Evolutionary conservation across 768 basidiomycete genomes (phyloP).

Genomic region (Cyathus striatus): DNA sequence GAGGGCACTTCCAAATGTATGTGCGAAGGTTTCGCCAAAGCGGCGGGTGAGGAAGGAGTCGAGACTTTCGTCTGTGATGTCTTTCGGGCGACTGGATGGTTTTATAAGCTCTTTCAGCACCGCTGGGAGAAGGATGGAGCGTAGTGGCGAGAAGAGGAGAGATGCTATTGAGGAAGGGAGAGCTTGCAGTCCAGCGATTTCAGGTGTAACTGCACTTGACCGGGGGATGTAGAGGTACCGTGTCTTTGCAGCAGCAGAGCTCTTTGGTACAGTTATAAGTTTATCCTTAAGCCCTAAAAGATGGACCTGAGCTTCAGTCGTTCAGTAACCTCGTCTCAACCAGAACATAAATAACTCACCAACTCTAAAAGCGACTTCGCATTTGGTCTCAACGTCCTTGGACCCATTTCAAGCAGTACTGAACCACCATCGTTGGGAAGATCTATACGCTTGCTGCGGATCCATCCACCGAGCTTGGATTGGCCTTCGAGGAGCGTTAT

Average conservation of each 20-base stretch:
- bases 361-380: conserved; percentile 72
- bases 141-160: conserved; percentile 33
- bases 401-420: conserved; percentile 80
- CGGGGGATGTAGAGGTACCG: conserved; percentile 64
- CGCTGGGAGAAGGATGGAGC: conserved; percentile 43
- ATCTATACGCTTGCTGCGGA: conserved; percentile 51
- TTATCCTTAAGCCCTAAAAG: conserved; percentile 57
- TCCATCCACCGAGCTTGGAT: conserved; percentile 80
- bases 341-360: conserved; percentile 37
- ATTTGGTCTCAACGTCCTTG: conserved; percentile 79
- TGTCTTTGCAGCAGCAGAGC: conserved; percentile 68
- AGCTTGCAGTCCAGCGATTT: conserved; percentile 43
- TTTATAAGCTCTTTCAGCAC: conserved; percentile 56
- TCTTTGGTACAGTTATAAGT: conserved; percentile 62
- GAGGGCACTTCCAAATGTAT: conserved; percentile 71
- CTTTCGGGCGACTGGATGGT: conserved; percentile 32
- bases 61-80: conserved; percentile 67
- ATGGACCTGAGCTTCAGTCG: conserved; percentile 56
- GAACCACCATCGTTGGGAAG: conserved; percentile 21
- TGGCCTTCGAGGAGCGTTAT: conserved; percentile 71
- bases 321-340: background rate
- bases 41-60: conserved; percentile 72
- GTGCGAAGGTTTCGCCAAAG: conserved; percentile 70
- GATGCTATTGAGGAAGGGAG: conserved; percentile 39
- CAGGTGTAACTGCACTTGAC: conserved; percentile 10